phyloP scores from a whole-genome alignment of 345 rosid species.

The Syzygium aqueum region DNA sequence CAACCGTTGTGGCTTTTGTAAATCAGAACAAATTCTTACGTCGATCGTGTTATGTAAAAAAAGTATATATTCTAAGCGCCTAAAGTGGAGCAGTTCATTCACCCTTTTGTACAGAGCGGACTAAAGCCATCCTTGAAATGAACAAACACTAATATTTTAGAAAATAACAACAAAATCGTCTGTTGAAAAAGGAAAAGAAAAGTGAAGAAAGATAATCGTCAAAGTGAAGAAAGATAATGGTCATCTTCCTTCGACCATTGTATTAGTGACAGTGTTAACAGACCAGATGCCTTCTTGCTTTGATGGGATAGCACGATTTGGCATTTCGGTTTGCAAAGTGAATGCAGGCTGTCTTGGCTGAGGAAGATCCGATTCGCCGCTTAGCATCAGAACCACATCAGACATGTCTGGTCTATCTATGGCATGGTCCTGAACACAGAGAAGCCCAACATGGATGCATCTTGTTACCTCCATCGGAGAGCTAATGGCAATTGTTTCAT shows the following conservation, averaged over 20 bases:
- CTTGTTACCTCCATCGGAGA: not conserved
- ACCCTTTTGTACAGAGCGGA: not conserved
- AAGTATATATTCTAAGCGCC: not conserved
- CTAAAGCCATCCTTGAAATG: not conserved
- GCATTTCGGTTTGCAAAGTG: no score
- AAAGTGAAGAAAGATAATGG: no score
- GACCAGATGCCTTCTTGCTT: not conserved
- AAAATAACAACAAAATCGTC: not conserved
- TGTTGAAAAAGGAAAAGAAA: not conserved
- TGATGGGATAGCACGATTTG: not conserved
- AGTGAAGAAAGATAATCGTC: not conserved
- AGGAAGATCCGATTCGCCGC: not conserved
- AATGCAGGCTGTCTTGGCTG: not conserved
- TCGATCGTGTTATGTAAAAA: not conserved
- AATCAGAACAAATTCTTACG: not conserved
- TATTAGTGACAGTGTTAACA: not conserved
- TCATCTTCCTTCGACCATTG: not conserved
- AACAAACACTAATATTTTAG: not conserved
- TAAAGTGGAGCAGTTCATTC: not conserved
- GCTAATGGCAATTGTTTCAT: not conserved
- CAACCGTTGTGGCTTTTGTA: not conserved
- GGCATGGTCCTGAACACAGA: conserved; percentile 25
- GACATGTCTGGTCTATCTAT: conserved; percentile 23
- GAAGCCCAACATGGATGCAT: not conserved
- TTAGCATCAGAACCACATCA: not conserved